Conservation (phyloP, 768 basidiomycete genomes). For the Tulasnella sp. region DNA sequence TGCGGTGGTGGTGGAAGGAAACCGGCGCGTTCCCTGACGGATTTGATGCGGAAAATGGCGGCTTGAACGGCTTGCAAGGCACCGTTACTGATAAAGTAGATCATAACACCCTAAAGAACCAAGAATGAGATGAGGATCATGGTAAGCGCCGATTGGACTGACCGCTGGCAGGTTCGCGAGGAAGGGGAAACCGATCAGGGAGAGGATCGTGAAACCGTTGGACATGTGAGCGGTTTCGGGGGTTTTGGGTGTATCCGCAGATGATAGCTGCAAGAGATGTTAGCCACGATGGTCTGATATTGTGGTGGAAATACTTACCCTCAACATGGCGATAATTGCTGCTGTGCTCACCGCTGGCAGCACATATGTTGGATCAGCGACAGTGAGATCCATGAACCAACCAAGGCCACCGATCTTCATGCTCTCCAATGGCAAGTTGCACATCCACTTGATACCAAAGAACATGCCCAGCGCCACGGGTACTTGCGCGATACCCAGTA, state of each 20-base stretch:
- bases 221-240: conserved; percentile 51
- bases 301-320: conserved; percentile 32
- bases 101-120: conserved; percentile 37
- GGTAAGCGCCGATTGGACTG: conserved; percentile 23
- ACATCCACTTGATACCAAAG: conserved; percentile 65
- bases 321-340: conserved; percentile 57
- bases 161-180: conserved; percentile 56
- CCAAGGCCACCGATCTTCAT: conserved; percentile 62
- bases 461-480: conserved; percentile 74
- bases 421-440: conserved; percentile 58
- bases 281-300: background rate
- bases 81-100: conserved; percentile 48
- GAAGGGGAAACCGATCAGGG: conserved; percentile 40
- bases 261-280: conserved; percentile 31
- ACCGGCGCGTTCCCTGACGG: conserved; percentile 28
- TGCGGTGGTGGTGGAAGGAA: conserved; percentile 20
- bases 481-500: conserved; percentile 55
- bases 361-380: conserved; percentile 61
- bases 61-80: conserved; percentile 41
- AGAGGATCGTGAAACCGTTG: conserved; percentile 53
- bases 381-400: conserved; percentile 67
- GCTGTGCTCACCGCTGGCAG: conserved; percentile 51
- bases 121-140: background rate
- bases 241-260: conserved; percentile 38
- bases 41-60: conserved; percentile 32